Base-by-base conservation (phyloP, 495 filamentous ascomycete species). In the Neurospora tetraspora region DNA sequence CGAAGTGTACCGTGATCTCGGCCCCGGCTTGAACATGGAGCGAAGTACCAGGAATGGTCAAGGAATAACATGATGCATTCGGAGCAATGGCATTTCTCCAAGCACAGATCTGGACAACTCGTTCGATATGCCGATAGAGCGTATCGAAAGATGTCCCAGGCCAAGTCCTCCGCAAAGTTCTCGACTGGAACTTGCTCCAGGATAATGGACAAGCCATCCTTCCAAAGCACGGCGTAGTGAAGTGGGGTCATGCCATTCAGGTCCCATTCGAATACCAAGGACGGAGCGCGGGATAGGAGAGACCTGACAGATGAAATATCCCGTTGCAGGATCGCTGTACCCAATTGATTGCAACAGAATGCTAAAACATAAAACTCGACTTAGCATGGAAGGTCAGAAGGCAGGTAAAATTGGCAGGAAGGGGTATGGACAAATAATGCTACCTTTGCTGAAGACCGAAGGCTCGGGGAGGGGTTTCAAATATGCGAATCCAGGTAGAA, bases 91-190 rank as follows among this genome's bases (percentile, higher is more conserved):
- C 40, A 43, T n/a, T 7, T 43, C 40, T 43, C 42, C 42, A 7
- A 45, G 7, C 42, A 20, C 42, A 2, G 0, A 1, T 20, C 18
- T n/a, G 0, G 1, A 45, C 10, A 3, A 9, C 3, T 10, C 5
- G 0, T 1, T 43, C 0, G 0, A 1, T 10, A 9, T 7, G 0
- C 2, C 6, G 7, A 10, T 45, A 45, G 2, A 9, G 42, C 42
- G 18, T 20, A 45, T 1, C 2, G 7, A 10, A 45, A 45, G 8
- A 45, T n/a, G 3, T 45, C 18, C 42, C 42, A 45, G 18, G 42
- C 18, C 7, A 45, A 9, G 18, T 45, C 42, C 18, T 10, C 42
- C 16, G 3, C 3, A n/a, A 45, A 45, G 16, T 9, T 9, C 18
- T 20, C 18, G 42, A 45, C 42, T 45, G 42, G 42, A 2, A 45